These are phyloP conservation scores for Macadamia integrifolia DNA, from an alignment of 164 flowering plant species.

Conservation along the genomic window DNA sequence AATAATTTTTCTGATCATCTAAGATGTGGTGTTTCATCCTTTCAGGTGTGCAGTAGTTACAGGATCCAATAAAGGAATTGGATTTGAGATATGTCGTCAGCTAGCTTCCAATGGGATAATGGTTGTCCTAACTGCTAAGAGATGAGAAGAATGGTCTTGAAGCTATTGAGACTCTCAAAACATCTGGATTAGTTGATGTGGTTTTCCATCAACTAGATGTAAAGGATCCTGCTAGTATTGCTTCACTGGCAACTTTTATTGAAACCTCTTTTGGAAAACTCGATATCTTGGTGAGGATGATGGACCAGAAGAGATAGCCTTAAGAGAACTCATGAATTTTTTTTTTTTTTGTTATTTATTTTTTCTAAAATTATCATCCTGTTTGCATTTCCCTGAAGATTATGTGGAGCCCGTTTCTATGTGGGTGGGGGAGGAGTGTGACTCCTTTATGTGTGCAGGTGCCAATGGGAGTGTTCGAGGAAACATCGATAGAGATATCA, in stretches of 20 bases:
- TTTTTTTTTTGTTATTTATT: no score
- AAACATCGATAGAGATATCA: no score
- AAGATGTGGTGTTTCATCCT: no score
- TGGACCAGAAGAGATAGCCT: no score
- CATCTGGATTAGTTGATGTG: slow-evolving; percentile 15
- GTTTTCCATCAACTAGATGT: slow-evolving; percentile 40
- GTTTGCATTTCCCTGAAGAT: no score
- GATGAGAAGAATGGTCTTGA: slow-evolving; percentile 31
- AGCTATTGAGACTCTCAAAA: slow-evolving; percentile 27
- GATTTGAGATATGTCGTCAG: slow-evolving; percentile 27
- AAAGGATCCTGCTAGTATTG: slow-evolving; percentile 16
- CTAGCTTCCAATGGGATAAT: slow-evolving; percentile 23
- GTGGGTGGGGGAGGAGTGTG: no score
- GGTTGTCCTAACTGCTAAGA: slow-evolving; percentile 29
- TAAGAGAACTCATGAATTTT: no score
- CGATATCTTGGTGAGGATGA: slow-evolving; percentile 29
- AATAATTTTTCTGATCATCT: no score
- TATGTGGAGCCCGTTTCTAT: no score
- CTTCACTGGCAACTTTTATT: slow-evolving; percentile 21
- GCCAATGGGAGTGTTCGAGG: no score
- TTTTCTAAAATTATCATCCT: no score
- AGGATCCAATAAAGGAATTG: slow-evolving; percentile 38
- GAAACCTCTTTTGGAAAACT: slow-evolving; percentile 27
- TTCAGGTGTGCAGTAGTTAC: slow-evolving; percentile 34
- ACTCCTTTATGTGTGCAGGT: no score